Conservation (phyloP, 2,329 filamentous ascomycete genomes). For the Penicillium sp. region DNA sequence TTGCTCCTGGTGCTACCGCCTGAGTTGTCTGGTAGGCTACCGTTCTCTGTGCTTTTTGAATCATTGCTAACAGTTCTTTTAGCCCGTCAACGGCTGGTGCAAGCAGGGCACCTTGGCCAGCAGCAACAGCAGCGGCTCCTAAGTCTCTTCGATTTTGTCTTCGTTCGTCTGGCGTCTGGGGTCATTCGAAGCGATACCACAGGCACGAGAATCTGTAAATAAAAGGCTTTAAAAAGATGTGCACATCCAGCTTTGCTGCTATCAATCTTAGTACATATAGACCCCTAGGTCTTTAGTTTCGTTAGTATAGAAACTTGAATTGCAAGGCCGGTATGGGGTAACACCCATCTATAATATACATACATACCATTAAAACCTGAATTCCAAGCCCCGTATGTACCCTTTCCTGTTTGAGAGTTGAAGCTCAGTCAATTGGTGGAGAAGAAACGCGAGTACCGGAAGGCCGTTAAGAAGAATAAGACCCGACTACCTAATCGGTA, state of each 20-base stretch:
- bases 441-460: too few species aligned
- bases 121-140: background rate
- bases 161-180: background rate
- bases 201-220: conserved; percentile 1
- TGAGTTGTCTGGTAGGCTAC: conserved; percentile 80
- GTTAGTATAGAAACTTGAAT: too few species aligned
- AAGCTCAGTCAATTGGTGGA: too few species aligned
- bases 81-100: conserved; percentile 47
- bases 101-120: conserved; percentile 31
- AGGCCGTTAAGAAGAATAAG: too few species aligned
- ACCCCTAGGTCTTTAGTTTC: too few species aligned
- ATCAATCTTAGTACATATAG: background rate
- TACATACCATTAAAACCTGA: too few species aligned
- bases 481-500: too few species aligned
- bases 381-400: too few species aligned
- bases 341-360: too few species aligned
- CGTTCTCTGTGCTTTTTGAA: background rate
- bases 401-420: too few species aligned
- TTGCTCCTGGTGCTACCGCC: conserved; percentile 90
- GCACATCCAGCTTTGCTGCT: background rate
- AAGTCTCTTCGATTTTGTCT: background rate
- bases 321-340: too few species aligned
- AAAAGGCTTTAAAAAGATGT: background rate
- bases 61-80: conserved; percentile 12
- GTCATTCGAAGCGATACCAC: background rate